Evolutionary conservation across 352 stramenopile genomes (phyloP).

Genomic region (Globisporangium cederbergense): DNA sequence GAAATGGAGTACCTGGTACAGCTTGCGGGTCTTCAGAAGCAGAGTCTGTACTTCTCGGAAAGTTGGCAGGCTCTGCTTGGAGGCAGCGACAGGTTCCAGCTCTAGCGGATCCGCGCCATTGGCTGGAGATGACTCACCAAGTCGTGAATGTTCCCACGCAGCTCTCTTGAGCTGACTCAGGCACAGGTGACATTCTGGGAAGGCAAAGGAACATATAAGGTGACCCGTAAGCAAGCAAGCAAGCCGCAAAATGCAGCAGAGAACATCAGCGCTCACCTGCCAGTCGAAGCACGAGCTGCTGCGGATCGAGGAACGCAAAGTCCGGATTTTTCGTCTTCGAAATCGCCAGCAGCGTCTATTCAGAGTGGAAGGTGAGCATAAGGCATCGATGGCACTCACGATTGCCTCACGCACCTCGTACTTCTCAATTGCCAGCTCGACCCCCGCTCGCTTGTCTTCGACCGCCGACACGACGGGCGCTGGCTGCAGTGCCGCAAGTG

Average conservation of each 20-base stretch:
- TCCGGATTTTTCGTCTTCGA: conserved; percentile 32
- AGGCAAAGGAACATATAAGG: neutral
- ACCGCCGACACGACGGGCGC: neutral
- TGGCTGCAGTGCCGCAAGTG: neutral
- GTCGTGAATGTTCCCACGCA: conserved; percentile 22
- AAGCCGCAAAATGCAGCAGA: neutral
- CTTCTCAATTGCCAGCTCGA: conserved; percentile 33
- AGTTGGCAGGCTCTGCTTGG: neutral
- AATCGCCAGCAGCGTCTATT: conserved; percentile 34
- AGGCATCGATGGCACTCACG: no score
- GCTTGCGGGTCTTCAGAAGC: conserved; percentile 20
- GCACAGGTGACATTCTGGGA: conserved; percentile 26
- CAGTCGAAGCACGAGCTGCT: conserved; percentile 34
- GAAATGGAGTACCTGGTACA: conserved; percentile 32
- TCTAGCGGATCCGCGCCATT: neutral
- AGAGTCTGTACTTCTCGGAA: conserved; percentile 1
- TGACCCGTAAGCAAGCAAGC: neutral
- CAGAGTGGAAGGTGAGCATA: neutral
- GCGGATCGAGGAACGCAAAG: conserved; percentile 39
- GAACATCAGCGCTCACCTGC: conserved; percentile 24
- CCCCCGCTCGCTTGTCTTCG: conserved; percentile 12
- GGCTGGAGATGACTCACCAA: conserved; percentile 1
- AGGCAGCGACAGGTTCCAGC: neutral
- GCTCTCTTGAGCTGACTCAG: conserved; percentile 29
- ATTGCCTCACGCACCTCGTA: conserved; percentile 29